Conservation (phyloP, 441 rosid genomes). For the Theobroma grandiflorum region DNA sequence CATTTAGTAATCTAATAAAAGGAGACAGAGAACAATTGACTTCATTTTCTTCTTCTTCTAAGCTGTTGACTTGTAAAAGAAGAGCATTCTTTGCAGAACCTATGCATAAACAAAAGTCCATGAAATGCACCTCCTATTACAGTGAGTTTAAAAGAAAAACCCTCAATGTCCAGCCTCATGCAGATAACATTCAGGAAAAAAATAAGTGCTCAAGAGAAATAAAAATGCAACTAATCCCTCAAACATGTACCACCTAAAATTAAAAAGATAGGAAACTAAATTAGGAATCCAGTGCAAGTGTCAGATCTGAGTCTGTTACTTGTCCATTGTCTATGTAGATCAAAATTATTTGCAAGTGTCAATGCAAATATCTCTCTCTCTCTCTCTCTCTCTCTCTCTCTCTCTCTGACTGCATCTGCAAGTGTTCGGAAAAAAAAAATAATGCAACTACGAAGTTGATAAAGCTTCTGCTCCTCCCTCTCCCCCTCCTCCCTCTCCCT, state of each 20-base stretch:
- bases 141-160: background rate
- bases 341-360: background rate
- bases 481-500: no score
- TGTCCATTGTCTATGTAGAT: background rate
- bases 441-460: no score
- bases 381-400: background rate
- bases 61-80: conserved; percentile 52
- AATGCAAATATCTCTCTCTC: no score
- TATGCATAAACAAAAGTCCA: conserved; percentile 39
- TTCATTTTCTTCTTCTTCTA: conserved; percentile 50
- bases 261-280: background rate
- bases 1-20: conserved; percentile 77
- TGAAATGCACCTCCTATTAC: conserved; percentile 7
- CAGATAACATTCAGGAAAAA: background rate
- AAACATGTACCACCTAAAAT: background rate
- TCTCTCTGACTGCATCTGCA: background rate
- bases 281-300: background rate
- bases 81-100: conserved; percentile 79
- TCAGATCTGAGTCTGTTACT: background rate
- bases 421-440: no score
- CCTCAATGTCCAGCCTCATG: background rate
- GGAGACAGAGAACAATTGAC: conserved; percentile 62
- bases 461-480: no score
- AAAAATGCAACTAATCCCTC: background rate
- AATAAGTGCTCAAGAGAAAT: background rate